Base-by-base conservation (phyloP, 129 eudicot species). In the Apium graveolens region DNA sequence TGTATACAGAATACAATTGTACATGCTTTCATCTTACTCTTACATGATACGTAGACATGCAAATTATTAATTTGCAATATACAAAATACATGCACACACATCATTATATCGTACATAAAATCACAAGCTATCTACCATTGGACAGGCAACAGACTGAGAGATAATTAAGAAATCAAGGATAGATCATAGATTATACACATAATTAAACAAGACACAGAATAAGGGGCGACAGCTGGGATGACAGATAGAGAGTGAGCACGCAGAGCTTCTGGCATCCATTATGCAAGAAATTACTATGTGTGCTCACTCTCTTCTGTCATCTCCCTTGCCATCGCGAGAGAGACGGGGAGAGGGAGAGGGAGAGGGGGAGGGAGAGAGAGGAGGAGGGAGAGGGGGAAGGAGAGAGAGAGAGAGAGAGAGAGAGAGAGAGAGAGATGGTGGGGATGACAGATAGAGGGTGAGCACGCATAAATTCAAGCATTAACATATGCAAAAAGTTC, bases 381-480 rank as follows among this genome's bases (percentile, higher is more conserved):
- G 4, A 21, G 35, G 73, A 10, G 46, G 3, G 48, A 18, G 60
- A 20, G 60, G 6, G 60, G 6, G 60, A 7, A 26, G 20, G 26
- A 20, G 60, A 51, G 60, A 20, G 60, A 20, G 60, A 51, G 60
- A 1, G 60, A 20, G 26, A 51, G 60, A 20, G 60, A 51, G 60
- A 51, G 60, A 51, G 62, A 53, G 62, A 53, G 27, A 57, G 66
- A n/a, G 66, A 10, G 0, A 4, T 3, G 7, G 21, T 4, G 53
- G 41, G 88, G 85, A 83, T 88, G 96, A 91, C 93, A 88, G 93
- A 85, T 60, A 91, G 96, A 91, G 90, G 46, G 97, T 89, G 88
- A 89, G 97, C 94, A 91, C 92, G 42, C 90, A 91, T 84, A 87
- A 90, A 84, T 91, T 87, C 90, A 83, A 83, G 86, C 95, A 91